Percentiles rank a stretch among this genome's conserved stretches.
Evolutionary conservation across 805 yeast genomes (phyloP).

Genomic region (Saccharomyces paradoxus): DNA sequence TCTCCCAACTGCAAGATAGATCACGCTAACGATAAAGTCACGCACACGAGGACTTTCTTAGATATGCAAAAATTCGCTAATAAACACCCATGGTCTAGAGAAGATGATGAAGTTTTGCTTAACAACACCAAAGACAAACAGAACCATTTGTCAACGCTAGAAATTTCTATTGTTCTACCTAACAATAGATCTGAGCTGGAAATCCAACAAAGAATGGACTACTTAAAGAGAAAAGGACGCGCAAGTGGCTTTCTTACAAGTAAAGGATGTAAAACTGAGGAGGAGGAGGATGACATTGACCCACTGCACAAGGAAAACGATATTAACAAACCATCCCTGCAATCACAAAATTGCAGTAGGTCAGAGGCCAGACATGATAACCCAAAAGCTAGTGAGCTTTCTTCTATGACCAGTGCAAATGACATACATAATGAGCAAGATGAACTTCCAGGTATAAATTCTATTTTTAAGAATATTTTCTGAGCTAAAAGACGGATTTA

Average conservation of each 20-base stretch:
- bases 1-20: not conserved
- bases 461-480: constrained; percentile 13
- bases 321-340: not conserved
- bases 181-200: constrained; percentile 60
- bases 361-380: not conserved
- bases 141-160: constrained; percentile 59
- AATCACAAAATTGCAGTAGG: not conserved
- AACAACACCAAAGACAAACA: constrained; percentile 35
- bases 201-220: constrained; percentile 52
- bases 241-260: not conserved
- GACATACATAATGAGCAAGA: not conserved
- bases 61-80: not conserved
- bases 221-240: constrained; percentile 20
- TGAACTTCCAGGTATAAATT: constrained; percentile 16
- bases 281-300: not conserved
- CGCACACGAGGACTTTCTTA: not conserved
- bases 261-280: not conserved
- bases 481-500: not conserved
- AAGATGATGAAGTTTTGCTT: constrained; percentile 63
- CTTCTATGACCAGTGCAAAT: not conserved
- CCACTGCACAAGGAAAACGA: not conserved
- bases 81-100: constrained; percentile 37
- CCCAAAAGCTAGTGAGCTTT: not conserved
- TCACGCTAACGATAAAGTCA: not conserved
- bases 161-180: constrained; percentile 67